Conservation (phyloP, 164 flowering plant species). For the Paratinospora sagittata region DNA sequence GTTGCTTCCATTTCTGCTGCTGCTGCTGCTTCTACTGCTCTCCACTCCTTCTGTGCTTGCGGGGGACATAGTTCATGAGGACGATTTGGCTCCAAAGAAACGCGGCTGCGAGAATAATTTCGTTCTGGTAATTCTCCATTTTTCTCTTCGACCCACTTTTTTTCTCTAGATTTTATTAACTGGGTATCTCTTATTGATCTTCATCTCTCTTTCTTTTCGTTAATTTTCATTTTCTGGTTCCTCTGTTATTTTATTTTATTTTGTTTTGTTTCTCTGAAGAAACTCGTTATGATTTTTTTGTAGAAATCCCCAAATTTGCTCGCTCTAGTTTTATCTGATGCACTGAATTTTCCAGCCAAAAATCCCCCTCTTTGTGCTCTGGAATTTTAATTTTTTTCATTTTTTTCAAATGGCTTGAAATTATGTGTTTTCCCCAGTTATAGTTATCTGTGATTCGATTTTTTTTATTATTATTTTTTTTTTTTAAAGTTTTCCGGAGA, state of each 20-base stretch:
- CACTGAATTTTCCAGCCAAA: background rate
- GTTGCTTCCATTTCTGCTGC: conserved; percentile 13
- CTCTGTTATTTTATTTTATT: background rate
- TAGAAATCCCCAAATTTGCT: background rate
- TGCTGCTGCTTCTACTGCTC: conserved; percentile 27
- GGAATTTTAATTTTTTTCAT: background rate
- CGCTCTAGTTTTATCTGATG: background rate
- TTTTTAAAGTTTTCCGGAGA: no score
- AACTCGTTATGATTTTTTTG: background rate
- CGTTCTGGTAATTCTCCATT: conserved; percentile 62
- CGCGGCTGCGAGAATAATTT: conserved; percentile 91
- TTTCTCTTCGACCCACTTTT: conserved; percentile 9
- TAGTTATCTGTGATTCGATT: background rate
- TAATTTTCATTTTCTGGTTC: no score
- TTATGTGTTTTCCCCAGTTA: background rate
- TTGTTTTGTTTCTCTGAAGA: background rate
- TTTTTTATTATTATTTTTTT: background rate
- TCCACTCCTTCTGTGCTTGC: conserved; percentile 8
- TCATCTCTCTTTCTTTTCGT: no score
- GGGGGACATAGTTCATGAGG: conserved; percentile 83
- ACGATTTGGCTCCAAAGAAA: conserved; percentile 72
- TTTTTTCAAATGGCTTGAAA: background rate
- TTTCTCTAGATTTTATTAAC: conserved; percentile 12
- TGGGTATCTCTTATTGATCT: conserved; percentile 26
- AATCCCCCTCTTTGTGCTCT: background rate